phyloP scores from a whole-genome alignment of 768 basidiomycete genomes.

The Xerocomellus chrysenteron region DNA sequence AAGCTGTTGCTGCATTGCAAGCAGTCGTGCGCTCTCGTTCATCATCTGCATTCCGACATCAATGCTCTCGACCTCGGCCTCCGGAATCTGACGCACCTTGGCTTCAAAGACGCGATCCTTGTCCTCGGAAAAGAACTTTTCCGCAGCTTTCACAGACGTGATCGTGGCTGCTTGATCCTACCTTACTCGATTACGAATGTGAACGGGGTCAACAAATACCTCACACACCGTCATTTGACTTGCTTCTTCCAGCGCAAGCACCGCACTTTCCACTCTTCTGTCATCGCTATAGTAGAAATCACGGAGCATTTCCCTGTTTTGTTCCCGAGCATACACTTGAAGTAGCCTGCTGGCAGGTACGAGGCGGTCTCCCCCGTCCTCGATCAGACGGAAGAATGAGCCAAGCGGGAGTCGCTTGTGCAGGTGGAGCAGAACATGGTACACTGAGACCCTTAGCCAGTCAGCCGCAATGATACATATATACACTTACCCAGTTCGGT shows the following conservation, averaged over 20 bases:
- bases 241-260: conserved; percentile 85
- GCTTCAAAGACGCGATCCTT: conserved; percentile 90
- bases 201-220: background rate
- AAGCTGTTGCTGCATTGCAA: conserved; percentile 79
- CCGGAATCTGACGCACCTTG: conserved; percentile 51
- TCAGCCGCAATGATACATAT: background rate
- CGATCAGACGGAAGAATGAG: conserved; percentile 90
- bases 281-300: conserved; percentile 99
- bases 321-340: conserved; percentile 88
- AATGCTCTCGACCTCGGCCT: background rate
- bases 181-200: background rate
- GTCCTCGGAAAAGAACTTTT: conserved; percentile 94
- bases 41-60: conserved; percentile 63
- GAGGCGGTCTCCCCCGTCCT: conserved; percentile 80
- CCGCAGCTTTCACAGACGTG: conserved; percentile 72
- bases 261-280: conserved; percentile 87
- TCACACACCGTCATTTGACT: conserved; percentile 55
- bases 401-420: conserved; percentile 82
- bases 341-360: conserved; percentile 75
- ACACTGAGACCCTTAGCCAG: conserved; percentile 53
- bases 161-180: conserved; percentile 77
- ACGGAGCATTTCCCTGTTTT: conserved; percentile 86
- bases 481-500: conserved; percentile 77
- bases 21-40: conserved; percentile 79
- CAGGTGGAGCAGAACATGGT: conserved; percentile 88